Conservation (phyloP, 305 asterid genomes). For the Fraxinus nigra region DNA sequence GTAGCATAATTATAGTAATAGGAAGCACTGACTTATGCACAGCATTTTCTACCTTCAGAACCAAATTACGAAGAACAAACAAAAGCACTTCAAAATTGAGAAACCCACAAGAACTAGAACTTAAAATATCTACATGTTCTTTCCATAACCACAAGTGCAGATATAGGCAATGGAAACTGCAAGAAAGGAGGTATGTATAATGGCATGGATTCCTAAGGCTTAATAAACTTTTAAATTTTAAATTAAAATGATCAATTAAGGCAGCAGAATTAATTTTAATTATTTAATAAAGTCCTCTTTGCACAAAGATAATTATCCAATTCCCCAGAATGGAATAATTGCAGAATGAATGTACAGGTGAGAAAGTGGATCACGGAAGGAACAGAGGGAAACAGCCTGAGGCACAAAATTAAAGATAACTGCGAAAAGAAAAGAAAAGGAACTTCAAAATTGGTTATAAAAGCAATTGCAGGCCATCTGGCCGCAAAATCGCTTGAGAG, state of each 20-base stretch:
- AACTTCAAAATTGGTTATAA: not conserved
- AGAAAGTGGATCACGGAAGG: not conserved
- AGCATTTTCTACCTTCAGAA: not conserved
- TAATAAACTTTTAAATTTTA: not conserved
- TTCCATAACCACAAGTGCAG: constrained; percentile 2
- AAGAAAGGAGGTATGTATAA: not conserved
- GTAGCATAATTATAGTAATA: not conserved
- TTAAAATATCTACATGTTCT: not conserved
- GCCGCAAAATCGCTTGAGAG: not conserved
- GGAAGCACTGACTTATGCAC: not conserved
- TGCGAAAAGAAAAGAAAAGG: not conserved
- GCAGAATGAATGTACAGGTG: not conserved
- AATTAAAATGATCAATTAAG: not conserved
- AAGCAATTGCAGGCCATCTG: not conserved
- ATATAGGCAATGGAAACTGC: not conserved
- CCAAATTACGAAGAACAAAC: not conserved
- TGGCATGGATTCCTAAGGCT: not conserved
- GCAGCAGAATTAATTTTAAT: not conserved
- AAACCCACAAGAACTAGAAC: not conserved
- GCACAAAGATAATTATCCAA: not conserved
- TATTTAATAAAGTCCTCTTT: not conserved
- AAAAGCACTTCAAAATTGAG: not conserved
- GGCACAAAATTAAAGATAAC: not conserved
- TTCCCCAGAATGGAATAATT: not conserved
- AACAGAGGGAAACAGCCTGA: not conserved